Evolutionary conservation across 805 yeast genomes (phyloP), one percentile per base, ranked within the genome.

Genomic region (Hanseniaspora pseudoguilliermondii): DNA sequence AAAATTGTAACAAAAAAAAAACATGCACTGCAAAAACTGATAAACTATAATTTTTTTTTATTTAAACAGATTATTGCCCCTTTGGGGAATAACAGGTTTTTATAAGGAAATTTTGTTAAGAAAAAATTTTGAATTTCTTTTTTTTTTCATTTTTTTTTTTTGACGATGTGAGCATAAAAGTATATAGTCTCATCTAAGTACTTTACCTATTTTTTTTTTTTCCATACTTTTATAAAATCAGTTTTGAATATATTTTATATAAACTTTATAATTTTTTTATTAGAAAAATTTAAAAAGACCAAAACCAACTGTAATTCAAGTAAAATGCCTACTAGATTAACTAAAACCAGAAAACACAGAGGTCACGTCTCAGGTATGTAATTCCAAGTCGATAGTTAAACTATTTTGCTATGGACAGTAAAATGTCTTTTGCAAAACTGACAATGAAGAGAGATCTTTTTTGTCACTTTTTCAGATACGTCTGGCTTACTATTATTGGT

Each of bases 331-430:
- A 86, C 97, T 83, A 89, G 97, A 87, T 84, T 87, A 75, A 86
- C 95, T 73, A 90, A 93, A 79, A 93, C 97, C 79, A 89, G 99
- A 86, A 93, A 93, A 83, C 96, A 88, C 86, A 89, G 99, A 86
- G 99, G 99, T 81, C 84, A 93, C 95, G 97, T 93, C 78, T 87
- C 97, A 75, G 95, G 95, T 86, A 86, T 81, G 95, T 69, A 69
- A 62, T 68, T 68, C 71, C 69, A 60, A 48, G 54, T 49, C 47
- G 54, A 53, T 32, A 25, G 15, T 47, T 47, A 23, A 47, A 32
- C 29, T 16, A 16, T 43, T 43, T 43, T 43, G 5, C 16, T 16
- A 16, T 43, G 9, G 5, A 8, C 35, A 13, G 15, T 32, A 32
- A 32, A 32, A 8, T 32, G 35, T 8, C 35, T 32, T 10, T 32